These are phyloP conservation scores for Ustilago cynodontis DNA, from an alignment of 1,284 basidiomycete species.

Conservation along the genomic window DNA sequence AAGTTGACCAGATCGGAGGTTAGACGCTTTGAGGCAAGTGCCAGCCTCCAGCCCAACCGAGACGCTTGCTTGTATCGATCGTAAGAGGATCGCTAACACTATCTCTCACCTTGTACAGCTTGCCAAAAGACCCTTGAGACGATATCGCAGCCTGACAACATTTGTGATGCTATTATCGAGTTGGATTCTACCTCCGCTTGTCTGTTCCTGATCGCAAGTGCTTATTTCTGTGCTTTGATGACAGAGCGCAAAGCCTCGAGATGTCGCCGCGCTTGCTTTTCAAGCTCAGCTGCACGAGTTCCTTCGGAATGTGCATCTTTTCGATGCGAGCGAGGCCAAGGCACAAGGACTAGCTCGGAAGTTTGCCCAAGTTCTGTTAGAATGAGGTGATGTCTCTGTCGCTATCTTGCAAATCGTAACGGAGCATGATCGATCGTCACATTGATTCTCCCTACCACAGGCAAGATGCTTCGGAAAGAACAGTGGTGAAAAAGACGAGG, in stretches of 20 bases:
- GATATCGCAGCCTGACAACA: too few relatives aligned
- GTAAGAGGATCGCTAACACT: neutral
- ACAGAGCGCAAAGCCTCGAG: neutral
- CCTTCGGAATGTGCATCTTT: neutral
- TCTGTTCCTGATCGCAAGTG: slow-evolving; percentile 27
- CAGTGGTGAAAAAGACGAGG: neutral
- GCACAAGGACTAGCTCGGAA: neutral
- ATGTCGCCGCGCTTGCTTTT: neutral
- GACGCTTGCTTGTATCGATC: neutral
- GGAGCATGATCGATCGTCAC: too few relatives aligned
- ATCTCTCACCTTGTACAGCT: neutral
- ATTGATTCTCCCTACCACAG: too few relatives aligned
- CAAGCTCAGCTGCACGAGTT: neutral
- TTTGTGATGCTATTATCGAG: neutral
- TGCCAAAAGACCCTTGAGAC: too few relatives aligned
- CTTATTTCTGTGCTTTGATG: slow-evolving; percentile 2
- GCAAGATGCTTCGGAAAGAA: neutral
- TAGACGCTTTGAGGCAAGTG: neutral
- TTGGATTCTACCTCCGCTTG: slow-evolving; percentile 15
- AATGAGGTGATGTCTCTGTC: too few relatives aligned
- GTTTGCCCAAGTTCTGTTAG: too few relatives aligned
- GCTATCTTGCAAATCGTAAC: too few relatives aligned
- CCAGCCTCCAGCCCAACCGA: neutral
- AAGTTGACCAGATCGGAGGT: slow-evolving; percentile 10
- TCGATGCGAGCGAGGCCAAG: too few relatives aligned